Conservation (phyloP, 441 rosid genomes). For the Biscutella auriculata region DNA sequence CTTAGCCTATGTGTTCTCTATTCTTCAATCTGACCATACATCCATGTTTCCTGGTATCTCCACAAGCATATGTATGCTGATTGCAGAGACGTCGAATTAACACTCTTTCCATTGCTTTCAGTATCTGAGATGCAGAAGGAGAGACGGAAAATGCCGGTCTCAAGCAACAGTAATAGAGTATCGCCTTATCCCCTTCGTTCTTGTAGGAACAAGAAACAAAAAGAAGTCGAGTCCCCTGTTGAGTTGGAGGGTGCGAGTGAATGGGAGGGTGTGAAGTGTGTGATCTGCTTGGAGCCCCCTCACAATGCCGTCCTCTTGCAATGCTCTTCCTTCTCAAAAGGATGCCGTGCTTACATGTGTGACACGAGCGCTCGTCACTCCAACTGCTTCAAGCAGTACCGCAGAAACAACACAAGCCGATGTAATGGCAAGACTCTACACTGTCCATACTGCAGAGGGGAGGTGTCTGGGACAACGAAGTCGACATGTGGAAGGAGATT, state of each 20-base stretch:
- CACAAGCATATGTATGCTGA: background rate
- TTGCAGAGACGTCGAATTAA: background rate
- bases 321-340: conserved; percentile 40
- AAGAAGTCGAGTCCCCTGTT: conserved; percentile 15
- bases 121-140: conserved; percentile 17
- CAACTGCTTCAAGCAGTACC: conserved; percentile 43
- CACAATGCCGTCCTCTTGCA: conserved; percentile 51
- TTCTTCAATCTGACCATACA: background rate
- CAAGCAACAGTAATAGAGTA: conserved; percentile 23
- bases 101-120: background rate
- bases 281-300: conserved; percentile 62
- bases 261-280: conserved; percentile 54
- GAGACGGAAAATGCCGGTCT: background rate
- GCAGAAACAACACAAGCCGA: conserved; percentile 18
- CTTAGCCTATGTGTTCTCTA: background rate
- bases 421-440: conserved; percentile 21
- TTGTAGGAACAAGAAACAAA: conserved; percentile 20
- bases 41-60: background rate
- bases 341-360: conserved; percentile 59
- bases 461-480: conserved; percentile 19
- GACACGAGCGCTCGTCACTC: conserved; percentile 56
- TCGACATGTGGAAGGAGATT: conserved; percentile 16
- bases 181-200: conserved; percentile 43
- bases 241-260: conserved; percentile 29
- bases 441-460: conserved; percentile 25